phyloP scores from a whole-genome alignment of 2,329 filamentous ascomycete genomes.

The Penicillium sp. region DNA sequence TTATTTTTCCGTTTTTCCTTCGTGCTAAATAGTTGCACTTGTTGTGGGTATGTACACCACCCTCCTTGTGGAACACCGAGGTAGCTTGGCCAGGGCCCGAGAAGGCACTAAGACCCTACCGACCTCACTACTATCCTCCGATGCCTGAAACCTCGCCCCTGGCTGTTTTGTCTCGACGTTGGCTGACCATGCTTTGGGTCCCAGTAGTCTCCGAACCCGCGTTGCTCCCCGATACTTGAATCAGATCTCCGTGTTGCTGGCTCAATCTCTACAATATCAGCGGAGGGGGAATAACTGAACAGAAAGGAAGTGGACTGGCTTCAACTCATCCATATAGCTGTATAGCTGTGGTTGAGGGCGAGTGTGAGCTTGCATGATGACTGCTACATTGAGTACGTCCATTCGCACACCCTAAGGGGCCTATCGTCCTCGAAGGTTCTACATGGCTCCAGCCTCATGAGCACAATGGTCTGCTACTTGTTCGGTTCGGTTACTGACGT shows the following conservation, averaged over 20 bases:
- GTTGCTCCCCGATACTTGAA: constrained; percentile 1
- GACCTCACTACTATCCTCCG: not conserved
- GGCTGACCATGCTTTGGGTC: not conserved
- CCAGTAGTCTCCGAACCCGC: constrained; percentile 3
- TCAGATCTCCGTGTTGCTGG: constrained; percentile 7
- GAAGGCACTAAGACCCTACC: not conserved
- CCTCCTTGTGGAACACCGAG: constrained; percentile 20
- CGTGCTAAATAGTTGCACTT: constrained; percentile 17
- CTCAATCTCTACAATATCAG: constrained; percentile 7
- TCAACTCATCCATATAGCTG: constrained; percentile 8
- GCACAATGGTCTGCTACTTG: constrained; percentile 24
- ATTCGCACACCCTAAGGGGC: constrained; percentile 14
- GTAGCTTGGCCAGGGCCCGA: constrained; percentile 6
- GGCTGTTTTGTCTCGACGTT: not conserved
- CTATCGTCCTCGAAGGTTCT: constrained; percentile 13
- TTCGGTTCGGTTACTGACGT: constrained; percentile 38
- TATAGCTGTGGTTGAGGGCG: constrained; percentile 29
- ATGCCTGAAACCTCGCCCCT: not conserved
- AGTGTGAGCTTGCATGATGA: constrained; percentile 38
- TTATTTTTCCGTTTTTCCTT: not conserved
- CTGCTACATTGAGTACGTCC: constrained; percentile 46
- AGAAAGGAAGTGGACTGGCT: constrained; percentile 15
- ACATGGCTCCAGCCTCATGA: constrained; percentile 10
- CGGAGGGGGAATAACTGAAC: constrained; percentile 20
- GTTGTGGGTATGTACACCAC: constrained; percentile 25